Percentiles rank a stretch among this genome's conserved stretches.
Evolutionary conservation across 345 rosid species (phyloP).

Genomic region (Lumnitzera racemosa): DNA sequence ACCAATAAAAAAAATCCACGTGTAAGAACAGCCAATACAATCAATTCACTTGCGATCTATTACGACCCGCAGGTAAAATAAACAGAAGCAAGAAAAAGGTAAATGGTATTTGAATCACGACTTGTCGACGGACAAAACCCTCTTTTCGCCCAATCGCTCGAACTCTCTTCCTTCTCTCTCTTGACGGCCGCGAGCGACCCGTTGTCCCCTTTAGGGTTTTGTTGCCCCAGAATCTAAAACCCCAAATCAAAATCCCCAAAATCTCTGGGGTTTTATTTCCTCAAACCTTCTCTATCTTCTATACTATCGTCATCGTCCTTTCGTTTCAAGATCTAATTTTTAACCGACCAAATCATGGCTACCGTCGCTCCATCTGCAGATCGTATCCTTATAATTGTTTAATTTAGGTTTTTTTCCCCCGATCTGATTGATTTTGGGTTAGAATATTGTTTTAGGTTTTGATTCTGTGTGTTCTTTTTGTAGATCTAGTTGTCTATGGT

Average conservation of each 20-base stretch:
- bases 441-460: background rate
- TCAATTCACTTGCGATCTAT: too few species aligned
- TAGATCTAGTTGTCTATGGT: background rate
- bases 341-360: conserved; percentile 36
- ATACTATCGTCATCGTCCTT: too few species aligned
- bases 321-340: too few species aligned
- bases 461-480: background rate
- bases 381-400: conserved; percentile 52
- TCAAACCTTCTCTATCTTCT: background rate
- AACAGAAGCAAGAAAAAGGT: conserved; percentile 1
- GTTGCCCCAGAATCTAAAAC: background rate
- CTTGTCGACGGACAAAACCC: conserved; percentile 28
- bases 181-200: too few species aligned
- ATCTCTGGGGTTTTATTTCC: background rate
- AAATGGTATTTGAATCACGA: conserved; percentile 59
- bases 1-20: too few species aligned
- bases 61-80: conserved; percentile 5
- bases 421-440: conserved; percentile 1
- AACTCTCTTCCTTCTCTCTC: background rate
- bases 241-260: background rate
- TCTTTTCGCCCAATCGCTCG: conserved; percentile 16
- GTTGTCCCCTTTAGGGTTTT: conserved; percentile 8
- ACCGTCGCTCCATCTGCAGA: conserved; percentile 58
- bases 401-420: conserved; percentile 6
- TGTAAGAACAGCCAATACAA: too few species aligned